A percentile compares a stretch with the other conserved stretches of the same genome.
These are phyloP conservation scores for Globisporangium polare DNA, from an alignment of 352 stramenopile species.

Conservation along the genomic window DNA sequence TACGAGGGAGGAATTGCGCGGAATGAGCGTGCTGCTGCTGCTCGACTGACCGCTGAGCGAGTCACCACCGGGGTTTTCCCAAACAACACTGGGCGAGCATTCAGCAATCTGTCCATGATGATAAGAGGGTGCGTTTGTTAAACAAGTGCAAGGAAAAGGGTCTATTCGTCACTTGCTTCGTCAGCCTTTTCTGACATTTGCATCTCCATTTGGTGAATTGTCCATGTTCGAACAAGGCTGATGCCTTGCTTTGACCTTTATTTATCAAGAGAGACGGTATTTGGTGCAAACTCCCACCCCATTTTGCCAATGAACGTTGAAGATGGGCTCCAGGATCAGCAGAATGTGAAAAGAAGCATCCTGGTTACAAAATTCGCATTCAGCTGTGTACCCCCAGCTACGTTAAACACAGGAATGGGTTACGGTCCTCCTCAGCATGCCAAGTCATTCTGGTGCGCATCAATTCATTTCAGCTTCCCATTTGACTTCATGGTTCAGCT, in stretches of 20 bases:
- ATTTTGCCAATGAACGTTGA: neutral
- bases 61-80: conserved; percentile 2
- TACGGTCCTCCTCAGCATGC: neutral
- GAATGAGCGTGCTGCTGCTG: neutral
- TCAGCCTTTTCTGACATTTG: too few species aligned
- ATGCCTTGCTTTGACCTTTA: neutral
- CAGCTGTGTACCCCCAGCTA: neutral
- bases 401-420: neutral
- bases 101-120: neutral
- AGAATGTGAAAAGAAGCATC: conserved; percentile 7
- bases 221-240: neutral
- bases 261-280: neutral
- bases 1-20: too few species aligned
- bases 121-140: neutral
- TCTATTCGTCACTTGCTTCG: too few species aligned
- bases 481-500: too few species aligned
- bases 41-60: neutral
- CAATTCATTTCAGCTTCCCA: neutral
- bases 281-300: neutral
- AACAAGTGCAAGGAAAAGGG: neutral
- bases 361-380: conserved; percentile 3
- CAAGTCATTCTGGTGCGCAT: neutral
- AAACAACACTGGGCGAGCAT: neutral
- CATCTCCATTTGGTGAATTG: neutral
- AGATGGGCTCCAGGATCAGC: neutral